phyloP scores from a whole-genome alignment of 257 asterid genomes.

The Plectranthus barbatus region DNA sequence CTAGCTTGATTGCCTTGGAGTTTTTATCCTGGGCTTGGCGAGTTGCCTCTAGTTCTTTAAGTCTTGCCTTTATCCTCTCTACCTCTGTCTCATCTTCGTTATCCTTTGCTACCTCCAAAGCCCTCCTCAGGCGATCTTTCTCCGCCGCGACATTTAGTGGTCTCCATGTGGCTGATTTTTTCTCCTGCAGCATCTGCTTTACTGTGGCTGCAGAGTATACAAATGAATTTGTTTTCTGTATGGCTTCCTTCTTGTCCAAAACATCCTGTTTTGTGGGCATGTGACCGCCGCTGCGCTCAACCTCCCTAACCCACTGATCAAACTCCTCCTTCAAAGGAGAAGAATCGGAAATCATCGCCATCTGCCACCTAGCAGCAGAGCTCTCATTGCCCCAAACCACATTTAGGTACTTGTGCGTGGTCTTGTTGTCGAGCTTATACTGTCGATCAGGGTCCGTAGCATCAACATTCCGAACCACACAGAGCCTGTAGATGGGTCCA shows the following conservation, averaged over 20 bases:
- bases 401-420: constrained; percentile 74
- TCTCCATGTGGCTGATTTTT: constrained; percentile 89
- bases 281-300: constrained; percentile 76
- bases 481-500: constrained; percentile 83
- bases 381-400: constrained; percentile 91
- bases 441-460: constrained; percentile 67
- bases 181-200: constrained; percentile 93
- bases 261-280: constrained; percentile 82
- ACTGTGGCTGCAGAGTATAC: constrained; percentile 94
- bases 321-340: constrained; percentile 68
- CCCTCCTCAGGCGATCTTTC: constrained; percentile 82
- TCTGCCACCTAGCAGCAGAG: constrained; percentile 98
- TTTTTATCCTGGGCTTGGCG: constrained; percentile 54
- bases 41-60: constrained; percentile 62
- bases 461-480: constrained; percentile 78
- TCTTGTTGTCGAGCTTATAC: constrained; percentile 87
- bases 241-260: constrained; percentile 71
- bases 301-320: constrained; percentile 94
- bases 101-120: constrained; percentile 77
- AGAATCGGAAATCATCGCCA: constrained; percentile 93
- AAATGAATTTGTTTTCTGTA: constrained; percentile 67
- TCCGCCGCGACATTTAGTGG: constrained; percentile 89
- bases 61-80: constrained; percentile 62
- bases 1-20: constrained; percentile 67
- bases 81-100: constrained; percentile 64